Conservation (phyloP, 2,329 filamentous ascomycete genomes). For the Periconia digitata region DNA sequence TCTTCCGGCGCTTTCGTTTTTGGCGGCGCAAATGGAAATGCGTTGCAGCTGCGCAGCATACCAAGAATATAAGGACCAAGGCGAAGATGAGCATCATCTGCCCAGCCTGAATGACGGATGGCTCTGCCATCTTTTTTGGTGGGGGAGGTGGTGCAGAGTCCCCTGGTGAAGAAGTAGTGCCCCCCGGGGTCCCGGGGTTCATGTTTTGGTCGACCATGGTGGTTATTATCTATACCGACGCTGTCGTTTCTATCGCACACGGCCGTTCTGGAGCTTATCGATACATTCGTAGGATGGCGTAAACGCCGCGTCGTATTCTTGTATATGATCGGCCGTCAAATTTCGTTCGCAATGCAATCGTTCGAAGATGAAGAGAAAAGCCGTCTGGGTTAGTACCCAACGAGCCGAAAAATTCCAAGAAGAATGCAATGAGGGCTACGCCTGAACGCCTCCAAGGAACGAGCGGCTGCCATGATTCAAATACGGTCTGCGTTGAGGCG, state of each 20-base stretch:
- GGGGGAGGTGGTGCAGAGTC: not conserved
- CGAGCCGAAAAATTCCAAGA: not conserved
- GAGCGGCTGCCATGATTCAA: constrained; percentile 11
- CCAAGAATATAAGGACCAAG: constrained; percentile 19
- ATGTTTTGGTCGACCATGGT: constrained; percentile 15
- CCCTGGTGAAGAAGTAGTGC: not conserved
- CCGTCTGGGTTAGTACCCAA: constrained; percentile 1
- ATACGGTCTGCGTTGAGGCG: constrained; percentile 6
- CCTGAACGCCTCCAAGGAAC: constrained; percentile 6
- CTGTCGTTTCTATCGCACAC: constrained; percentile 2
- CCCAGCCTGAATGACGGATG: constrained; percentile 14
- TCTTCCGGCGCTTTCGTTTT: constrained; percentile 8
- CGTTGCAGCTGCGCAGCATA: constrained; percentile 9
- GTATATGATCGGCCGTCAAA: not conserved
- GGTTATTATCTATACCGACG: not conserved
- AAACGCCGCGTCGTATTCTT: constrained; percentile 1
- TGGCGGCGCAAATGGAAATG: constrained; percentile 15
- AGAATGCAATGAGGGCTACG: constrained; percentile 6
- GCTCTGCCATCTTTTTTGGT: constrained; percentile 2
- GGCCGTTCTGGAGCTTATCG: not conserved
- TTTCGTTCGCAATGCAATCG: not conserved
- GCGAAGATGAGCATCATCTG: constrained; percentile 22
- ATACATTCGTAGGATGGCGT: constrained; percentile 8
- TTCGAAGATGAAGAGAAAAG: not conserved
- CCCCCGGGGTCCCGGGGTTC: constrained; percentile 3